Base-by-base conservation (phyloP, 345 rosid genomes). In the Bruguiera gymnorhiza region DNA sequence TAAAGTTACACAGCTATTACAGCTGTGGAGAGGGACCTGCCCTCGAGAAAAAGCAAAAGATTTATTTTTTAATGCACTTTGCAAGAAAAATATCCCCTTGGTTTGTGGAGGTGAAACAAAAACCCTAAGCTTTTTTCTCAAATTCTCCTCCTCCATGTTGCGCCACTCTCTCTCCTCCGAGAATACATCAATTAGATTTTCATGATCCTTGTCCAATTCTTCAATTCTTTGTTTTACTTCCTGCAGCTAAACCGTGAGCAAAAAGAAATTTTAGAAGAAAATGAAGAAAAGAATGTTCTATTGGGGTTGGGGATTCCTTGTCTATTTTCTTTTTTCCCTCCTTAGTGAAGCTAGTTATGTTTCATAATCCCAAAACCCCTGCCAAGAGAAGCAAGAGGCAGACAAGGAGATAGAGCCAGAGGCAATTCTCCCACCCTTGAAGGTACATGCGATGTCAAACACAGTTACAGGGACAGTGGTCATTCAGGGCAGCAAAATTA, bases 121-220 rank as follows among this genome's bases (percentile, higher is more conserved):
- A 21, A 91, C 95, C 97, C 88, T 85, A 29, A 85, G 71, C 79
- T 83, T 88, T 62, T 83, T 86, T 70, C 91, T 82, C 82, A 91
- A 70, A 77, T 65, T 77, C 60, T 87, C 90, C 76, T 89, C 97
- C 72, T 86, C 95, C 69, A 37, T 71, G 57, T 89, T 89, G 29
- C 93, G 77, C 6, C 87, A 79, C 32, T 82, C 87, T 75, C 93
- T 86, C 75, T 91, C 96, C 86, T 94, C 95, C 1, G 90, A 66
- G 78, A 94, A 86, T 29, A 91, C 78, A 34, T 85, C 83, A 54
- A 88, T 76, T 20, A 91, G 78, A 69, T 76, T 86, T 71, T 86
- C 93, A 75, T 88, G 90, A 79, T 91, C 98, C 74, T 73, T 81
- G 75, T 71, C 83, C 89, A 86, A 37, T 65, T 86, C 83, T 39